phyloP scores from a whole-genome alignment of 495 filamentous ascomycete genomes.

The Cladorrhinum samala region DNA sequence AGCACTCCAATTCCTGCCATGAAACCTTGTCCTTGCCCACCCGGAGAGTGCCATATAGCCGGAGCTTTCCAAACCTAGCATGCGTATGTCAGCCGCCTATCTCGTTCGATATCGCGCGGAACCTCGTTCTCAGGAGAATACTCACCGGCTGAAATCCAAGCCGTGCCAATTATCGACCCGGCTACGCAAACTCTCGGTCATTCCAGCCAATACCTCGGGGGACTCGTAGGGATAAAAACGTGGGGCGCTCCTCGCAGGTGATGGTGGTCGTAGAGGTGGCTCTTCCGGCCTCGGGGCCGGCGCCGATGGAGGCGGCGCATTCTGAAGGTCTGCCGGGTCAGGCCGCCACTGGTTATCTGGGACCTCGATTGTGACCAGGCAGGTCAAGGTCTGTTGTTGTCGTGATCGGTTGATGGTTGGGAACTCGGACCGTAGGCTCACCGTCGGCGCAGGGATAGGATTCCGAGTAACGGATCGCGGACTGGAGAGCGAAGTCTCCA shows the following conservation, averaged over 20 bases:
- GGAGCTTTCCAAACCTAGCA: constrained; percentile 82
- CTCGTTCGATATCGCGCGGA: constrained; percentile 3
- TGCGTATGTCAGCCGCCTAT: constrained; percentile 7
- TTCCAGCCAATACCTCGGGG: constrained; percentile 67
- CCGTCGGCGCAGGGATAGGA: constrained; percentile 83
- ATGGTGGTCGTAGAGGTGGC: constrained; percentile 40
- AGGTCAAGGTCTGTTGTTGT: constrained; percentile 91
- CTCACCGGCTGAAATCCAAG: constrained; percentile 83
- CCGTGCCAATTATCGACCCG: constrained; percentile 99
- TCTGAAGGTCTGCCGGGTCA: constrained; percentile 74
- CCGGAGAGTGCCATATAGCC: constrained; percentile 81
- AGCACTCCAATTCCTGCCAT: constrained; percentile 98
- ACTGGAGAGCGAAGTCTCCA: constrained; percentile 80
- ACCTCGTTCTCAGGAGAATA: not conserved
- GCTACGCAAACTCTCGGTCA: constrained; percentile 77
- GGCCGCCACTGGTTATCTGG: constrained; percentile 88
- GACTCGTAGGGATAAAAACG: constrained; percentile 55
- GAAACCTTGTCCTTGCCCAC: constrained; percentile 96
- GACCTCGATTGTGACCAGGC: constrained; percentile 90
- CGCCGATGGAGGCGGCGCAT: constrained; percentile 50
- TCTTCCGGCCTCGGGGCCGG: constrained; percentile 35
- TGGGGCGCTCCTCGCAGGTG: constrained; percentile 45
- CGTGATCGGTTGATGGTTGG: constrained; percentile 87
- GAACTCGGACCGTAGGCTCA: constrained; percentile 94
- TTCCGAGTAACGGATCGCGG: constrained; percentile 72